phyloP scores from a whole-genome alignment of 495 filamentous ascomycete genomes.

The Daldinia loculata region DNA sequence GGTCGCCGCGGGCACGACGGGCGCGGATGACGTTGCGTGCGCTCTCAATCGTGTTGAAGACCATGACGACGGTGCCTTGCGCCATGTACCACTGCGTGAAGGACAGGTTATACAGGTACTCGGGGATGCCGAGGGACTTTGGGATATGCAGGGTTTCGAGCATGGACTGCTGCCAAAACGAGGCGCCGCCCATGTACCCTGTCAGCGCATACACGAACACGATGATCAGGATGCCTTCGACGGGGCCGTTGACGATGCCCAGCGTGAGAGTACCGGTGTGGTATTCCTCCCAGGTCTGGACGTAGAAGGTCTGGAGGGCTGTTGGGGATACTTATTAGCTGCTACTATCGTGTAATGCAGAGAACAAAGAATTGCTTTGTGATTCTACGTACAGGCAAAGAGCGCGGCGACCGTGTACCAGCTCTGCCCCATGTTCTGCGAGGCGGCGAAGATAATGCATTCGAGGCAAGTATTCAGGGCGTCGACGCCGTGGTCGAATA shows the following conservation, averaged over 20 bases:
- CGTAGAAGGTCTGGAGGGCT: slow-evolving; percentile 91
- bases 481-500: slow-evolving; percentile 98
- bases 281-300: slow-evolving; percentile 99
- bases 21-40: slow-evolving; percentile 83
- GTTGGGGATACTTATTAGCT: slow-evolving; percentile 34
- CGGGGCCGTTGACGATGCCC: slow-evolving; percentile 90
- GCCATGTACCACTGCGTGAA: slow-evolving; percentile 94
- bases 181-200: slow-evolving; percentile 82
- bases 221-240: slow-evolving; percentile 90
- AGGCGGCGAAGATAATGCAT: slow-evolving; percentile 86
- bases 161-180: slow-evolving; percentile 90
- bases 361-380: not conserved
- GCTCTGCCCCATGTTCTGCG: slow-evolving; percentile 90
- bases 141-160: slow-evolving; percentile 74
- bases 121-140: slow-evolving; percentile 70
- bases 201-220: slow-evolving; percentile 86
- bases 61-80: slow-evolving; percentile 84
- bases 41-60: slow-evolving; percentile 80
- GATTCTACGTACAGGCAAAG: slow-evolving; percentile 72
- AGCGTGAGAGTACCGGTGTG: slow-evolving; percentile 95
- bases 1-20: slow-evolving; percentile 75
- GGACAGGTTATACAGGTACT: slow-evolving; percentile 73
- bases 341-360: not conserved
- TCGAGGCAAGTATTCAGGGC: slow-evolving; percentile 96
- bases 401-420: slow-evolving; percentile 88